These are phyloP conservation scores for Colletotrichum sp. DNA, from an alignment of 2,329 filamentous ascomycete species.

Conservation along the genomic window DNA sequence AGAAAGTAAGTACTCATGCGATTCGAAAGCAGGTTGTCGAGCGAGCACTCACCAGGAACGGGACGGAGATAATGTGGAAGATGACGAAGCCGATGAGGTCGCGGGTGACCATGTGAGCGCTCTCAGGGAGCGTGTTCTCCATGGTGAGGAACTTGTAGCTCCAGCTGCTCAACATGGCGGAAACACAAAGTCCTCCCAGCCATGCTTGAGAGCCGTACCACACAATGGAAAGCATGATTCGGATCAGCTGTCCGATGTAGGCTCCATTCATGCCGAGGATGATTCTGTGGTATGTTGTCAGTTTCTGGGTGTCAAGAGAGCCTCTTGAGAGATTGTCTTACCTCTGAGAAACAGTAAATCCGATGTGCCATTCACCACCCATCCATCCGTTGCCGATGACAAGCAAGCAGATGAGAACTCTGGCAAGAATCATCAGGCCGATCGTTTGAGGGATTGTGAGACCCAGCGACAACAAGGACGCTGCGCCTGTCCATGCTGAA, in stretches of 20 bases:
- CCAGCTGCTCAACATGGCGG: slow-evolving; percentile 47
- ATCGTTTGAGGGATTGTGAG: slow-evolving; percentile 24
- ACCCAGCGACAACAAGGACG: slow-evolving; percentile 19
- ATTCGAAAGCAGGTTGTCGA: neutral
- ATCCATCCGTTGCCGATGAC: slow-evolving; percentile 29
- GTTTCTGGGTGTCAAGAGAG: neutral
- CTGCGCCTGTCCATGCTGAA: slow-evolving; percentile 22
- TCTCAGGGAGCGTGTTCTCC: slow-evolving; percentile 47
- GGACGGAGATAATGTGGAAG: slow-evolving; percentile 54
- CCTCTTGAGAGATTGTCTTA: slow-evolving; percentile 22
- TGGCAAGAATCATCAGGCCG: slow-evolving; percentile 23
- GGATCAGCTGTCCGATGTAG: slow-evolving; percentile 41
- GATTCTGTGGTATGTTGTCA: neutral
- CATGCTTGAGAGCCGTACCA: slow-evolving; percentile 42
- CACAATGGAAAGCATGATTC: slow-evolving; percentile 43
- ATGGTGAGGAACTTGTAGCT: slow-evolving; percentile 49
- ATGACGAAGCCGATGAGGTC: slow-evolving; percentile 55
- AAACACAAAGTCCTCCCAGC: slow-evolving; percentile 25
- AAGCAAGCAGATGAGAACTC: slow-evolving; percentile 20
- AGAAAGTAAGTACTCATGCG: neutral
- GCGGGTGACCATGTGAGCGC: slow-evolving; percentile 40
- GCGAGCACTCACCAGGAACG: slow-evolving; percentile 40
- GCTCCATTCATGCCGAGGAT: slow-evolving; percentile 41
- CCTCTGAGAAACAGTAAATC: slow-evolving; percentile 43
- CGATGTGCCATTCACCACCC: slow-evolving; percentile 33